Percentiles rank a stretch among this genome's conserved stretches.
Evolutionary conservation across 176 grass and related monocot genomes (phyloP).

Genomic region (Juncus effusus): DNA sequence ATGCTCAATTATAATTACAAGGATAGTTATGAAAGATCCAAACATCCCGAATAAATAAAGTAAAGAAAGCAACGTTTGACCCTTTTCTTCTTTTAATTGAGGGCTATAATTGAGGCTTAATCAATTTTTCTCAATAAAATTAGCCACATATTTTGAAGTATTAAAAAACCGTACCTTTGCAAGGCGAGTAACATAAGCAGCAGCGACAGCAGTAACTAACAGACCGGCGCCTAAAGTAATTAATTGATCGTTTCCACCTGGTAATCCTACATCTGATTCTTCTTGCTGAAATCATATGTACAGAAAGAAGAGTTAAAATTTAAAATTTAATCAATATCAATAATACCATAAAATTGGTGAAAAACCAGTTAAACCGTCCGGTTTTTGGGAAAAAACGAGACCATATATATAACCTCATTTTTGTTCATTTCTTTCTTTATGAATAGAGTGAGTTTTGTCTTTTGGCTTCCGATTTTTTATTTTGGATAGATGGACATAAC

Average conservation of each 20-base stretch:
- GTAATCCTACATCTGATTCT: slow-evolving; percentile 66
- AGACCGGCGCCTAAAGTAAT: slow-evolving; percentile 70
- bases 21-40: not conserved
- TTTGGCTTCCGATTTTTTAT: no score
- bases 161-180: slow-evolving; percentile 50
- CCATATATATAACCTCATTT: no score
- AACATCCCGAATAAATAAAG: not conserved
- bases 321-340: no score
- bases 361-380: no score
- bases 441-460: no score
- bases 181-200: slow-evolving; percentile 84
- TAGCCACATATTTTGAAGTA: not conserved
- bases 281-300: slow-evolving; percentile 59
- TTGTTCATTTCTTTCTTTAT: no score
- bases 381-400: no score
- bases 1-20: not conserved
- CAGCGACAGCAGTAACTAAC: slow-evolving; percentile 77
- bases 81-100: not conserved
- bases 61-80: not conserved
- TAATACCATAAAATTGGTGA: no score
- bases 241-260: slow-evolving; percentile 74
- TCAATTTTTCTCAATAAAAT: not conserved
- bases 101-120: not conserved
- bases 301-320: slow-evolving; percentile 17
- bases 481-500: no score